A percentile compares a stretch with the other conserved stretches of the same genome.
Conservation (phyloP, 2,329 filamentous ascomycete genomes). For the Aspergillus sp. region DNA sequence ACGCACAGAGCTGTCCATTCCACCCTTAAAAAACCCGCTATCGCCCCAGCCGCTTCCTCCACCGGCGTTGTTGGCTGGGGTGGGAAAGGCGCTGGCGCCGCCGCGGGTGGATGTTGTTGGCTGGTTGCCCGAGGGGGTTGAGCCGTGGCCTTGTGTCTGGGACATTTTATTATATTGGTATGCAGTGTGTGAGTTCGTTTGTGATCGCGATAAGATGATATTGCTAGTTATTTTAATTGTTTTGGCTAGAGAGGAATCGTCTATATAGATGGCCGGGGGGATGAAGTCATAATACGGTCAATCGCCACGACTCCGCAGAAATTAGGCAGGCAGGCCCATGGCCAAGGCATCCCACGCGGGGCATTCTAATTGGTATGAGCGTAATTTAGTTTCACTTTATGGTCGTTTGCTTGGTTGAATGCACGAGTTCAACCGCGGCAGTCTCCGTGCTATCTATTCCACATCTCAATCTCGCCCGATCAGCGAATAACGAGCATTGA, state of each 20-base stretch:
- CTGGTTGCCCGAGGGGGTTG: conserved; percentile 3
- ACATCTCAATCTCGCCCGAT: too few relatives aligned
- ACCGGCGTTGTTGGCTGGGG: conserved; percentile 30
- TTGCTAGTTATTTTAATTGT: background rate
- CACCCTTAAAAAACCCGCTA: conserved; percentile 22
- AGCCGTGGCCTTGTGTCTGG: background rate
- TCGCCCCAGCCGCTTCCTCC: conserved; percentile 26
- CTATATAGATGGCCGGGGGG: background rate
- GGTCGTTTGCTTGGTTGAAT: too few relatives aligned
- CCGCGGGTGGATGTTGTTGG: conserved; percentile 18
- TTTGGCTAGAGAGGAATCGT: background rate
- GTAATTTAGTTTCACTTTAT: too few relatives aligned
- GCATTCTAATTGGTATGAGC: too few relatives aligned
- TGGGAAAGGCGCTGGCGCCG: conserved; percentile 26
- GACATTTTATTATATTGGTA: background rate
- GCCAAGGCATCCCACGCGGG: too few relatives aligned
- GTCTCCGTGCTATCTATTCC: too few relatives aligned
- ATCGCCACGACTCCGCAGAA: background rate
- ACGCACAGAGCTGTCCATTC: background rate
- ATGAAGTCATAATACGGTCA: background rate
- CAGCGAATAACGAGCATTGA: too few relatives aligned
- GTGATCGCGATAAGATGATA: background rate
- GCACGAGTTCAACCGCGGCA: too few relatives aligned
- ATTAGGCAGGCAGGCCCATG: too few relatives aligned
- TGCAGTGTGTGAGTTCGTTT: background rate